Percentiles rank a stretch among this genome's conserved stretches.
phyloP scores from a whole-genome alignment of 2,329 filamentous ascomycete species.

The Microdochium nivale region DNA sequence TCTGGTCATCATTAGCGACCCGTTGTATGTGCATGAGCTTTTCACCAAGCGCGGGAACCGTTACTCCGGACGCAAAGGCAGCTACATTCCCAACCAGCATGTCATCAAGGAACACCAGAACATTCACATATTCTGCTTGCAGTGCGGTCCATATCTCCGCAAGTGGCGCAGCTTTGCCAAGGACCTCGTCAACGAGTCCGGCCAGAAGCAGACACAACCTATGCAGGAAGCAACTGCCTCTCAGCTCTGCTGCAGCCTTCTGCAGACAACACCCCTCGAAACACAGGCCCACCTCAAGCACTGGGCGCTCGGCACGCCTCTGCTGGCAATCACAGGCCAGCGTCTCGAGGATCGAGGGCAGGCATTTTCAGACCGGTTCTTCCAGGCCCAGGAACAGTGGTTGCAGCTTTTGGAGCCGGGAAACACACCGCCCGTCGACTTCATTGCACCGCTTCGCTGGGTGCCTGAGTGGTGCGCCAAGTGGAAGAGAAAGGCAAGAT shows the following conservation, averaged over 20 bases:
- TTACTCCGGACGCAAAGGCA: constrained; percentile 3
- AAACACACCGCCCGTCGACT: constrained; percentile 4
- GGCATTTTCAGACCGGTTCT: constrained; percentile 2
- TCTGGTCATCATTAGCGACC: constrained; percentile 6
- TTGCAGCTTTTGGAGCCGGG: constrained; percentile 4
- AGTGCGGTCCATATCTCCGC: neutral
- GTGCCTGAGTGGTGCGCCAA: constrained; percentile 3
- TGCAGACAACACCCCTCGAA: neutral
- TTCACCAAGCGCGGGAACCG: constrained; percentile 3
- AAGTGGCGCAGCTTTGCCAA: constrained; percentile 2
- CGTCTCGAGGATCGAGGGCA: constrained; percentile 1
- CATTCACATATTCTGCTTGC: neutral
- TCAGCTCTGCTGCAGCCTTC: neutral
- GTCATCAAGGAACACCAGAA: neutral
- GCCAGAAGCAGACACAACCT: constrained; percentile 1
- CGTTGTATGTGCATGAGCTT: constrained; percentile 4
- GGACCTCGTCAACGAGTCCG: constrained; percentile 4
- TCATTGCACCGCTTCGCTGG: constrained; percentile 4
- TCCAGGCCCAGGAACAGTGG: constrained; percentile 5
- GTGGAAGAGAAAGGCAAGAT: constrained; percentile 1
- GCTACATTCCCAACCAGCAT: neutral
- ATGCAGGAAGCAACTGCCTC: neutral
- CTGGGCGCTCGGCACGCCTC: constrained; percentile 1
- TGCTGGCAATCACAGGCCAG: constrained; percentile 4
- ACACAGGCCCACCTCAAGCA: neutral